These are phyloP conservation scores for Acrocalymma vagum DNA, from an alignment of 2,329 filamentous ascomycete genomes.

Conservation along the genomic window DNA sequence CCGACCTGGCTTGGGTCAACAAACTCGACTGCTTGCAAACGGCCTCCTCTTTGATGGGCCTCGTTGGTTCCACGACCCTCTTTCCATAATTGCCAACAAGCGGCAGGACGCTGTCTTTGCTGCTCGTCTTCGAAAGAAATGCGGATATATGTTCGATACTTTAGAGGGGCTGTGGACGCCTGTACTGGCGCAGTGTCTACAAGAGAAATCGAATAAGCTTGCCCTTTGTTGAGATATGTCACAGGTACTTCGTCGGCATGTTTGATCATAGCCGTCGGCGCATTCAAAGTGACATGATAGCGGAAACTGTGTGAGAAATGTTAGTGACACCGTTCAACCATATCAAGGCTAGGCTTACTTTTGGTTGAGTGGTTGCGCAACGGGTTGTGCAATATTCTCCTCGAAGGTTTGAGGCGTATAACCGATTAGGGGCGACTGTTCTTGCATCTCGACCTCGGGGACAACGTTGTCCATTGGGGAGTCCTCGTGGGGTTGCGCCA, in stretches of 20 bases:
- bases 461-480: slow-evolving; percentile 68
- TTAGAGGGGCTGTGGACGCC: slow-evolving; percentile 64
- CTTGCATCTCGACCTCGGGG: slow-evolving; percentile 67
- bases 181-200: slow-evolving; percentile 76
- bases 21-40: slow-evolving; percentile 93
- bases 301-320: slow-evolving; percentile 70
- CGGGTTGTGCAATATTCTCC: slow-evolving; percentile 56
- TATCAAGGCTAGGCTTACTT: slow-evolving; percentile 50
- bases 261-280: slow-evolving; percentile 95
- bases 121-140: slow-evolving; percentile 97
- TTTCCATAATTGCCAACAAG: slow-evolving; percentile 94
- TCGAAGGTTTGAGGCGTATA: slow-evolving; percentile 61
- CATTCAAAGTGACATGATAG: slow-evolving; percentile 88
- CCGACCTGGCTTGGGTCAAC: slow-evolving; percentile 71
- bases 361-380: slow-evolving; percentile 52
- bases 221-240: slow-evolving; percentile 98
- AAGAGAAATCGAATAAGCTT: slow-evolving; percentile 88
- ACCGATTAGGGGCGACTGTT: slow-evolving; percentile 66
- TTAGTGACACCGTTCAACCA: background rate
- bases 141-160: slow-evolving; percentile 90
- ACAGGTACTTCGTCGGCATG: slow-evolving; percentile 89
- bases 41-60: slow-evolving; percentile 90
- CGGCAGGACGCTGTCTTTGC: slow-evolving; percentile 81
- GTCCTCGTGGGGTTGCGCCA: slow-evolving; percentile 73
- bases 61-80: slow-evolving; percentile 96